Evolutionary conservation across 768 basidiomycete species (phyloP), one percentile per base, ranked within the genome.

Genomic region (Phaeotremella fagi): DNA sequence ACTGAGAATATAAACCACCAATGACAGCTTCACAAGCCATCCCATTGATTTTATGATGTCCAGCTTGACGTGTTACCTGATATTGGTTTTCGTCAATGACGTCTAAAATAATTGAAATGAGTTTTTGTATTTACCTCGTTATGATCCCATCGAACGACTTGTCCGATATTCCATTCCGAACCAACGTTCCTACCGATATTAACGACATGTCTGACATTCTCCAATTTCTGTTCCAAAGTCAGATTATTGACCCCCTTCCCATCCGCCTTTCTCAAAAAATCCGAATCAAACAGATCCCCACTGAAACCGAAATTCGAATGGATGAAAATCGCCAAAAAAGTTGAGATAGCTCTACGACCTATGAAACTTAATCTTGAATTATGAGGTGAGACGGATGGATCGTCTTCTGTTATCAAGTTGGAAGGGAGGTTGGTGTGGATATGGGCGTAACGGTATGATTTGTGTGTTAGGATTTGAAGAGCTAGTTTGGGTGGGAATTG

Each of bases 391-490:
- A 37, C 50, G 15, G 62, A 59, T 18, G 54, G 35, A 3, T 35
- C 54, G 29, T 45, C 25, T 28, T 42, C 24, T 22, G 42, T 7
- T 41, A 22, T 26, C 22, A 26, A 15, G 16, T 47, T 26, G 18
- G 23, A 37, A 12, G 53, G 47, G 47, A 53, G 57, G 4, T 62
- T 60, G n/a, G n/a, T n/a, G 38, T 71, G 58, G n/a, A 58, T 38
- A 26, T 74, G 70, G 6, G 58, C 60, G 45, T 60, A 64, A n/a
- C 63, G 58, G 46, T 66, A 74, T 35, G 71, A 72, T 66, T 72
- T 72, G 52, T 74, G 72, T 1, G 72, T 74, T 16, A 74, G 53
- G 46, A 71, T 70, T 35, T 70, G 71, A 2, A 74, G 57, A 4
- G 71, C 61, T 7, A 72, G 60, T n/a, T 50, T 42, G 1, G 66